A percentile compares a stretch with the other conserved stretches of the same genome.
Conservation (phyloP, 2,329 filamentous ascomycete genomes). For the Cytospora schulzeri region DNA sequence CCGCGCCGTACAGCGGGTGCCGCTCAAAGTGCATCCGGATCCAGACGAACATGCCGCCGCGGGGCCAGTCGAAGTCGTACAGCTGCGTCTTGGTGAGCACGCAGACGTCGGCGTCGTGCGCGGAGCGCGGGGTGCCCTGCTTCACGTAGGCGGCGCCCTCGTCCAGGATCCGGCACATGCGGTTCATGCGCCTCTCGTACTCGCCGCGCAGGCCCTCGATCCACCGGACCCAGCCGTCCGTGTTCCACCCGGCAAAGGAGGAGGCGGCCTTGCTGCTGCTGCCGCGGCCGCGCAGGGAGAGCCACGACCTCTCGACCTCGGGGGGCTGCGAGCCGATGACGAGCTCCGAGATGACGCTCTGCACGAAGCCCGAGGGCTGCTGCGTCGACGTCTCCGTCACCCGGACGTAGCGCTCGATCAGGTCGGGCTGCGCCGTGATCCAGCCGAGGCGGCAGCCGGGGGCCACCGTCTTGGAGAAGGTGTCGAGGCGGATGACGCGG, state of each 20-base stretch:
- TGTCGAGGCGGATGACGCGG: slow-evolving; percentile 85
- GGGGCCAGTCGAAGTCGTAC: slow-evolving; percentile 76
- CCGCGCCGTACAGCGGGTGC: slow-evolving; percentile 66
- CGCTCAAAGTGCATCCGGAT: slow-evolving; percentile 68
- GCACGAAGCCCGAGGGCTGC: slow-evolving; percentile 87
- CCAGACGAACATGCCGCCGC: slow-evolving; percentile 94
- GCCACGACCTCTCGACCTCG: slow-evolving; percentile 45
- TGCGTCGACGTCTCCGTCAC: slow-evolving; percentile 79
- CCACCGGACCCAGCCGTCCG: slow-evolving; percentile 89
- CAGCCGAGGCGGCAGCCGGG: slow-evolving; percentile 89
- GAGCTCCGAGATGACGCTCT: slow-evolving; percentile 76
- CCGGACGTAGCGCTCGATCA: slow-evolving; percentile 73
- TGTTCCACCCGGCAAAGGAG: slow-evolving; percentile 68
- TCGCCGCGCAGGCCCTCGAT: slow-evolving; percentile 79
- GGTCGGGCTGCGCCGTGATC: slow-evolving; percentile 80
- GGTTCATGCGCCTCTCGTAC: slow-evolving; percentile 83
- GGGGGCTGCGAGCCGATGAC: slow-evolving; percentile 70
- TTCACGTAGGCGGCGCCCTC: slow-evolving; percentile 67
- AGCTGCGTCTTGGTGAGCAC: slow-evolving; percentile 74
- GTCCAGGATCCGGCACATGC: slow-evolving; percentile 76
- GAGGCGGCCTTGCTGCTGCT: slow-evolving; percentile 53
- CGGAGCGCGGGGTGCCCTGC: slow-evolving; percentile 52
- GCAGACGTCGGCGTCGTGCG: slow-evolving; percentile 65
- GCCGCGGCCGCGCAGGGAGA: slow-evolving; percentile 44
- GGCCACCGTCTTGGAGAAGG: slow-evolving; percentile 90